Base-by-base conservation (phyloP, 208 protist species). In the Hexamita inflata region DNA sequence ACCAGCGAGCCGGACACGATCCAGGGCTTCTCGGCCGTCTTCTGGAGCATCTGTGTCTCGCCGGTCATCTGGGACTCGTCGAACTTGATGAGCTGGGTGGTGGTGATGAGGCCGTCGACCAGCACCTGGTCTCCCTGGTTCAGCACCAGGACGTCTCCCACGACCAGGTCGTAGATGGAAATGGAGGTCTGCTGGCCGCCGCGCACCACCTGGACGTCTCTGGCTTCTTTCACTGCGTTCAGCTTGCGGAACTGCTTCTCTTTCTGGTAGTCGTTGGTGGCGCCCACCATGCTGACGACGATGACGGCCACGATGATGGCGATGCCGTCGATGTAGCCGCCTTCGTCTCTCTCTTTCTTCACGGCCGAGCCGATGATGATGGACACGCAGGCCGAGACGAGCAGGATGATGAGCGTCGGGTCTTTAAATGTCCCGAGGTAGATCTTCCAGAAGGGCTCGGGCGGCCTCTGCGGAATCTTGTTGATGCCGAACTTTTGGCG, bases 301-400 rank as follows among this genome's bases (percentile, higher is more conserved):
- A 90, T 40, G 40, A 97, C 89, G 45, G 93, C 93, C 28, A 91
- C 62, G 11, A 97, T 83, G 78, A 98, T 97, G 4, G 93, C 90
- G 1, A 84, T 84, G 24, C 93, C 93, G 77, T 97, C 94, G 39
- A 97, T 91, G 91, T 91, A 96, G n/a, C n/a, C n/a, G n/a, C n/a
- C n/a, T n/a, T n/a, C n/a, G n/a, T n/a, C n/a, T 13, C 57, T 32
- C n/a, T 41, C 35, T 35, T 85, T 35, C 62, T n/a, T 82, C 15
- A 32, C 28, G 83, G 49, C 93, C 83, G 15, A 86, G 87, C 2
- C 94, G 61, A 30, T 86, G 88, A 30, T 93, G 83, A 58, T 89
- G 67, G 90, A 94, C 32, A 95, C 78, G 19, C 92, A 73, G 0
- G 92, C 91, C 40, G 88, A 85, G 58, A 89, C 81, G 1, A 90